phyloP scores from a whole-genome alignment of 805 yeast species.

The Lachancea kluyveri region DNA sequence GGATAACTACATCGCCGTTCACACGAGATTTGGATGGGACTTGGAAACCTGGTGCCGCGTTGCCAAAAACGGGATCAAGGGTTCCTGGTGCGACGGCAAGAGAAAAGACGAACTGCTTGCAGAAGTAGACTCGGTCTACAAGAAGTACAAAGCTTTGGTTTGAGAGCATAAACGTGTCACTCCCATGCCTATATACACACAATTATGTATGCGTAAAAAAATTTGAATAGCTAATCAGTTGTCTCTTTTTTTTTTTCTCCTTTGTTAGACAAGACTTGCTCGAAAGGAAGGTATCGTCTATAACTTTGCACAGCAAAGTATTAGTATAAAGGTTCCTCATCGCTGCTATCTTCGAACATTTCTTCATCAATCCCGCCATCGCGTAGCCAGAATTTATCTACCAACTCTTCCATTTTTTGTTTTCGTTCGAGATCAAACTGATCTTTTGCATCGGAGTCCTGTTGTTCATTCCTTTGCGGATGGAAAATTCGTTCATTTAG shows the following conservation, averaged over 20 bases:
- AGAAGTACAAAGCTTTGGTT: constrained; percentile 31
- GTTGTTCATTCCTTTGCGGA: constrained; percentile 1
- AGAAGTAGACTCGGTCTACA: constrained; percentile 37
- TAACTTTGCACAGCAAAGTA: no score
- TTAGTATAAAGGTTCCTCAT: constrained; percentile 18
- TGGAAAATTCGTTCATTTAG: constrained; percentile 7
- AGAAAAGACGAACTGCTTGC: constrained; percentile 42
- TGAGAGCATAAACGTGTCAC: no score
- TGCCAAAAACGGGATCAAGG: constrained; percentile 59
- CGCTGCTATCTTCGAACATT: constrained; percentile 29
- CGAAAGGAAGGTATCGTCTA: no score
- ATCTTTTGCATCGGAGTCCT: neutral
- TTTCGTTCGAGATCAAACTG: constrained; percentile 5
- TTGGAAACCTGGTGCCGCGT: constrained; percentile 55
- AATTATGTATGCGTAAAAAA: no score
- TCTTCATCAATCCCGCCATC: constrained; percentile 20
- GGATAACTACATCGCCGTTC: constrained; percentile 66
- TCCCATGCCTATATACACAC: no score
- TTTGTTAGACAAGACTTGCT: no score
- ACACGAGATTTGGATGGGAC: constrained; percentile 53
- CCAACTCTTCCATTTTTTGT: constrained; percentile 14
- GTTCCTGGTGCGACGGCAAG: constrained; percentile 68
- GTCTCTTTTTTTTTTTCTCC: no score
- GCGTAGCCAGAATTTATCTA: constrained; percentile 23
- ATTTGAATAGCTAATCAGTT: no score